These are phyloP conservation scores for Tympanopsis confertula DNA, from an alignment of 2,329 filamentous ascomycete species.

Conservation along the genomic window DNA sequence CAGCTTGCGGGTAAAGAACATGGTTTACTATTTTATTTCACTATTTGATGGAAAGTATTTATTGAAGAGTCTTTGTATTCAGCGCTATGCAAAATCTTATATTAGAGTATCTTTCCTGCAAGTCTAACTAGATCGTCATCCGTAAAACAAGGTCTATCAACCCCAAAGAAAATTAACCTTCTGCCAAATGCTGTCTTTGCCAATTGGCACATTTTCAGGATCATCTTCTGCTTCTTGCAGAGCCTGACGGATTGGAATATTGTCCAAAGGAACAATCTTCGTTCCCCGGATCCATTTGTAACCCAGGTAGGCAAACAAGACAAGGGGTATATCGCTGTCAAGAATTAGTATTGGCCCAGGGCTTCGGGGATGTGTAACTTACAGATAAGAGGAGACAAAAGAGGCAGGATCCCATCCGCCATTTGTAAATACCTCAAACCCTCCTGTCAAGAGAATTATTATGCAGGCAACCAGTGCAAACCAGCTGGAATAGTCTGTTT, in stretches of 20 bases:
- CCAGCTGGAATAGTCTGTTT: constrained; percentile 46
- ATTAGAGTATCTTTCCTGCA: no score
- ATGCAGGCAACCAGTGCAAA: constrained; percentile 46
- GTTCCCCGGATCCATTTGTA: constrained; percentile 43
- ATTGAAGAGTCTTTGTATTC: no score
- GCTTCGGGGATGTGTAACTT: constrained; percentile 15
- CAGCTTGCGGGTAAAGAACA: no score
- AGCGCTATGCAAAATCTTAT: no score
- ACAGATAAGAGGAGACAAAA: constrained; percentile 54
- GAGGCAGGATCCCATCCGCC: constrained; percentile 43
- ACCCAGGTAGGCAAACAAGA: constrained; percentile 27
- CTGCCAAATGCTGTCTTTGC: no score
- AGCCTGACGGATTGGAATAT: constrained; percentile 22
- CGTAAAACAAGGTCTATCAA: no score
- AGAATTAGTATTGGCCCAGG: constrained; percentile 2
- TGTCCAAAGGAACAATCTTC: constrained; percentile 21
- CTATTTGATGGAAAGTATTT: no score
- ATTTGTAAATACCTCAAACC: constrained; percentile 50
- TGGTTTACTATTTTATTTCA: no score
- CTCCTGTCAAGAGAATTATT: constrained; percentile 58
- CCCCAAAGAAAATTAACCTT: no score
- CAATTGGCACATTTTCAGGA: no score
- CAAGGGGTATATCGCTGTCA: constrained; percentile 23
- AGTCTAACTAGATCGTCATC: no score
- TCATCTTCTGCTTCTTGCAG: constrained; percentile 17